These are phyloP conservation scores for Myriosclerotinia scirpicola DNA, from an alignment of 2,329 filamentous ascomycete species.

Conservation along the genomic window DNA sequence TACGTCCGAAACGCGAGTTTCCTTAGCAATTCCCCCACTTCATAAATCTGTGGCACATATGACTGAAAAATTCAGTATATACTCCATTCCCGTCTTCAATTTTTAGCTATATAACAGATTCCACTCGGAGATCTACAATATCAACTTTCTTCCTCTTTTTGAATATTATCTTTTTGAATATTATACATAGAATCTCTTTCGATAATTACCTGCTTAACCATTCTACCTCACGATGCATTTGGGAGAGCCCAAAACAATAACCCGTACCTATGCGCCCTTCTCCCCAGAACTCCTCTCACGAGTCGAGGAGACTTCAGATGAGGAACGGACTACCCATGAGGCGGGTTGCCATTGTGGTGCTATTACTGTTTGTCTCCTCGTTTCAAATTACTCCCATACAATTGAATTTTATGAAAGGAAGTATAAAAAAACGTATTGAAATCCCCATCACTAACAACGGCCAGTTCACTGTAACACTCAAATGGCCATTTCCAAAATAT, in stretches of 20 bases:
- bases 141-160: neutral
- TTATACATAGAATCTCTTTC: neutral
- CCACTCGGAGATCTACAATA: neutral
- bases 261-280: constrained; percentile 16
- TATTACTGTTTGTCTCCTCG: constrained; percentile 36
- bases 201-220: neutral
- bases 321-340: constrained; percentile 45
- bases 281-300: constrained; percentile 1
- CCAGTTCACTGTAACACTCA: constrained; percentile 49
- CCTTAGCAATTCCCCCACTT: neutral
- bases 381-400: neutral
- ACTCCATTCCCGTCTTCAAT: neutral
- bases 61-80: neutral
- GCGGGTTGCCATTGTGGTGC: constrained; percentile 57
- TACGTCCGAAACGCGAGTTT: neutral
- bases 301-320: constrained; percentile 27
- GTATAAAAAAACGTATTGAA: neutral
- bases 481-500: constrained; percentile 52
- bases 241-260: neutral
- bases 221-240: neutral
- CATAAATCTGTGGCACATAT: neutral
- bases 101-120: neutral
- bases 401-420: neutral
- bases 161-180: neutral
- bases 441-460: constrained; percentile 29